Conservation (phyloP, 306 rosid species). For the Vigna hirtella region DNA sequence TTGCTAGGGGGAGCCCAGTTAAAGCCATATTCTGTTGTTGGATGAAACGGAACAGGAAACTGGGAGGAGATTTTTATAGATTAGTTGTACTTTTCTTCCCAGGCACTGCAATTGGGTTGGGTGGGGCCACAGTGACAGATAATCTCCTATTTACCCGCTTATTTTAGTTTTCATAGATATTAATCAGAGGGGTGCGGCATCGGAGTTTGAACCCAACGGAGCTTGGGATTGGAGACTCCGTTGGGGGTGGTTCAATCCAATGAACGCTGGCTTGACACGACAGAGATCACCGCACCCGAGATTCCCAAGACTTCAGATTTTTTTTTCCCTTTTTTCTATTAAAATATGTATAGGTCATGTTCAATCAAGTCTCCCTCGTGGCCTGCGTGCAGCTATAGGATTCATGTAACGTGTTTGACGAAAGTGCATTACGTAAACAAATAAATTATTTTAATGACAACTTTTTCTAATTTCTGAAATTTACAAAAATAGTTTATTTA, state of each 20-base stretch:
- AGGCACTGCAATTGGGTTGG: neutral
- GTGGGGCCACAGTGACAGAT: neutral
- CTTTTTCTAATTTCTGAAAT: too few species aligned
- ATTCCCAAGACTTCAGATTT: neutral
- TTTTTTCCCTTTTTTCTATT: neutral
- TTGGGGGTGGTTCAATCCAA: neutral
- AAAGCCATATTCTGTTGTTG: conserved; percentile 37
- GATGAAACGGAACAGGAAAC: neutral
- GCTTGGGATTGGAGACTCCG: conserved; percentile 1
- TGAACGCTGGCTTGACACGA: neutral
- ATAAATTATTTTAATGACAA: too few species aligned
- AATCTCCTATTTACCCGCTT: neutral
- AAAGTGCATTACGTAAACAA: too few species aligned
- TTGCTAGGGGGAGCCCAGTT: conserved; percentile 28
- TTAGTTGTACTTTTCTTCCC: neutral
- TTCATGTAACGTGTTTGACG: too few species aligned
- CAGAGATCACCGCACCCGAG: neutral
- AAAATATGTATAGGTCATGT: neutral
- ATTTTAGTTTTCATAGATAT: neutral
- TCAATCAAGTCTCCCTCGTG: too few species aligned
- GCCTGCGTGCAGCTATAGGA: too few species aligned
- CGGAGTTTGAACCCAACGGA: neutral
- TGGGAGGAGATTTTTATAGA: conserved; percentile 6
- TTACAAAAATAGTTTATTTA: too few species aligned
- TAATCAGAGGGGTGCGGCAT: neutral